phyloP scores from a whole-genome alignment of 768 basidiomycete species.

The Suillus plorans region DNA sequence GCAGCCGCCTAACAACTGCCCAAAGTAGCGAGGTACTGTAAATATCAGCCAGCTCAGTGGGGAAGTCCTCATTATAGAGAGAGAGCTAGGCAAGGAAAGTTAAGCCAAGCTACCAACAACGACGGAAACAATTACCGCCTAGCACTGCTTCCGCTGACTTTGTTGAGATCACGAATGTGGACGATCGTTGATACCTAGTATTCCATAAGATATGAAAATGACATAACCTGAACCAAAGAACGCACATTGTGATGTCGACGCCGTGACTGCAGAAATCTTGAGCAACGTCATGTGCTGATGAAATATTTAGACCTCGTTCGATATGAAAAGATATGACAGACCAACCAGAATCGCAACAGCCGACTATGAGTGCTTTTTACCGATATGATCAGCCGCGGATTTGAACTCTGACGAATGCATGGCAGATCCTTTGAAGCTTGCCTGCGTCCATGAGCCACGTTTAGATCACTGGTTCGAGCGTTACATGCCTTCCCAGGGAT shows the following conservation, averaged over 20 bases:
- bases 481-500: constrained; percentile 22
- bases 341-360: constrained; percentile 60
- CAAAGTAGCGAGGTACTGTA: constrained; percentile 17
- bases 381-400: constrained; percentile 45
- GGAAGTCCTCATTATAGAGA: constrained; percentile 19
- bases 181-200: constrained; percentile 24
- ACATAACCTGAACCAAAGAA: neutral
- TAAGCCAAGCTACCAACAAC: neutral
- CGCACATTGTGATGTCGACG: constrained; percentile 29
- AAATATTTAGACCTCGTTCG: neutral
- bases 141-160: constrained; percentile 11
- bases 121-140: constrained; percentile 5
- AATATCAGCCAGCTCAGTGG: constrained; percentile 23
- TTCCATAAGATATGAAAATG: constrained; percentile 6
- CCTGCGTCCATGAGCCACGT: constrained; percentile 24
- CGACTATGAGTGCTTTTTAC: constrained; percentile 67
- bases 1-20: constrained; percentile 14
- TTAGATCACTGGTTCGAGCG: neutral
- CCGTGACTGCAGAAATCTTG: constrained; percentile 33
- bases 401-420: constrained; percentile 55
- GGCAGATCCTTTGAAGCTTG: constrained; percentile 51
- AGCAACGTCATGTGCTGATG: constrained; percentile 36
- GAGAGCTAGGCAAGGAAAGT: constrained; percentile 11
- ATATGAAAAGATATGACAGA: neutral
- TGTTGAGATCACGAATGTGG: constrained; percentile 21